phyloP scores from a whole-genome alignment of 1,139 yeast genomes.

The Magnusiomyces clavatus region DNA sequence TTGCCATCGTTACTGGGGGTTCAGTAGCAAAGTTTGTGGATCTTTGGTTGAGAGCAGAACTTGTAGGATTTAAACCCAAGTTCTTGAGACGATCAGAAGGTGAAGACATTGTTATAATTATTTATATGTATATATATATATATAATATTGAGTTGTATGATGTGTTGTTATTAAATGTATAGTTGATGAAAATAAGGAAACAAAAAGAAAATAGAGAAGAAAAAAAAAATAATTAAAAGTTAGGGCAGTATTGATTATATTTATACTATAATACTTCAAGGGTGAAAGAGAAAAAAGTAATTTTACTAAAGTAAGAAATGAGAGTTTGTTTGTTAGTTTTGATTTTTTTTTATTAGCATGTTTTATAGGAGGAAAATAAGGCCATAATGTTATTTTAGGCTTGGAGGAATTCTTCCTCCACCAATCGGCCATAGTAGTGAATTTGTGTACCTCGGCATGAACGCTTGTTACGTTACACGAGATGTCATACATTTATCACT shows the following conservation, averaged over 20 bases:
- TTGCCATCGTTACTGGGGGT: slow-evolving; percentile 21
- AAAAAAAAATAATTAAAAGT: neutral
- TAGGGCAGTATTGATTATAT: neutral
- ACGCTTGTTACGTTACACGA: too few species aligned
- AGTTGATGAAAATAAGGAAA: neutral
- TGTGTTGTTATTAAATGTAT: neutral
- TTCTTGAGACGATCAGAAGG: slow-evolving; percentile 2
- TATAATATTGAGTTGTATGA: neutral
- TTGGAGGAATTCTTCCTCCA: too few species aligned
- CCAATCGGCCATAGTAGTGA: too few species aligned
- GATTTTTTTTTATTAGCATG: too few species aligned
- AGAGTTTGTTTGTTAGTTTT: too few species aligned
- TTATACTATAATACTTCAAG: neutral
- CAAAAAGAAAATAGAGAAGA: neutral
- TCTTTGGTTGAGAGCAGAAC: slow-evolving; percentile 16
- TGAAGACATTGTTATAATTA: slow-evolving; percentile 1
- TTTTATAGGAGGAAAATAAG: too few species aligned
- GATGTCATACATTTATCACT: too few species aligned
- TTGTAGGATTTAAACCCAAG: slow-evolving; percentile 3
- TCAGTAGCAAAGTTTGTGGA: slow-evolving; percentile 17
- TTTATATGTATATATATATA: neutral
- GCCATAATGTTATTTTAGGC: too few species aligned
- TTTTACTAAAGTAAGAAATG: too few species aligned
- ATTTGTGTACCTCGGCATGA: too few species aligned
- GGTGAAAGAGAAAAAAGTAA: neutral